Percentiles rank a stretch among this genome's conserved stretches.
Evolutionary conservation across 2,329 filamentous ascomycete genomes (phyloP).

Genomic region (Capronia epimyces): DNA sequence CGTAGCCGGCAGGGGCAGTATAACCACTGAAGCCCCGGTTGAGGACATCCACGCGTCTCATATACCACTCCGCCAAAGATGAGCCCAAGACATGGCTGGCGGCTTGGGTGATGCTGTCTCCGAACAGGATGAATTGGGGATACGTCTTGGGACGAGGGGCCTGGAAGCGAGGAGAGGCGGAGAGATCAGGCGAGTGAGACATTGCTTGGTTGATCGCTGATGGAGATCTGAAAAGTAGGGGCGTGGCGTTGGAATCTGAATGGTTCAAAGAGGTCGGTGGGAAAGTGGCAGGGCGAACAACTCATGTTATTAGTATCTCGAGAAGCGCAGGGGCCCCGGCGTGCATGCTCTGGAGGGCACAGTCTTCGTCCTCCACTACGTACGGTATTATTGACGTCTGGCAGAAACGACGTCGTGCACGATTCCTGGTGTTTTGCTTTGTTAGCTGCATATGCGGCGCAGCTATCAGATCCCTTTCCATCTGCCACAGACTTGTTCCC

Average conservation of each 20-base stretch:
- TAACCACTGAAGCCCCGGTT: conserved; percentile 65
- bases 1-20: conserved; percentile 42
- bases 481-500: too few relatives aligned
- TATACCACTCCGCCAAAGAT: conserved; percentile 43
- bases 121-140: conserved; percentile 75
- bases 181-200: conserved; percentile 17
- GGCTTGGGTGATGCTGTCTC: conserved; percentile 79
- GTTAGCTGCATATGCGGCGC: background rate
- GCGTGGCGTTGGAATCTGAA: background rate
- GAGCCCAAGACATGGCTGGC: conserved; percentile 44
- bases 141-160: conserved; percentile 48
- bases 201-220: conserved; percentile 2
- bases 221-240: background rate
- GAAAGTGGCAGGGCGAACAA: background rate
- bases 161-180: background rate
- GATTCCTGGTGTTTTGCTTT: background rate
- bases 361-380: too few relatives aligned
- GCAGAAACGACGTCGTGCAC: background rate
- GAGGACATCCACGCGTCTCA: conserved; percentile 74
- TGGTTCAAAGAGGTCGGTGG: background rate
- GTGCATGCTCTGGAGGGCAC: too few relatives aligned
- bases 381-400: background rate
- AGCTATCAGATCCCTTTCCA: background rate
- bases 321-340: background rate
- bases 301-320: background rate